Base-by-base conservation (phyloP, 345 rosid species). In the Mallotus nudiflorus region DNA sequence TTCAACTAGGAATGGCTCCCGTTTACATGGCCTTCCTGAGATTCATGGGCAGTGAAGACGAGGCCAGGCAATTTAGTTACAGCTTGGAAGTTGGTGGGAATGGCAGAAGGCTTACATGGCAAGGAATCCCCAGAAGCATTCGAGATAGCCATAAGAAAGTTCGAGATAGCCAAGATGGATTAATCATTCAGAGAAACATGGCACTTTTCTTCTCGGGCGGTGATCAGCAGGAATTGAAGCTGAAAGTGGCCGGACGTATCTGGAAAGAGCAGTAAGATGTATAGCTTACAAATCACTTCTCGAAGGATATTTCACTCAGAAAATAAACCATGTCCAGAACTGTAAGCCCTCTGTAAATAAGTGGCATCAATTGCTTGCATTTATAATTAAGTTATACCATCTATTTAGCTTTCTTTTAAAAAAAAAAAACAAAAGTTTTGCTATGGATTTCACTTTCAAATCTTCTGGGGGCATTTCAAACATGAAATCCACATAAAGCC, bases 1-100 rank as follows among this genome's bases (percentile, higher is more conserved):
- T 82, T 71, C 84, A 69, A n/a, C 76, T 85, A 0, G 89, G 85
- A 16, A 73, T n/a, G 55, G 84, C 86, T 15, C 87, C 89, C 1
- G 84, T 83, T 56, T 85, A 83, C 85, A 85, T 86, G 85, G 87
- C 87, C 25, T 83, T 83, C 72, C 75, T 86, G 49, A 83, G 85
- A 35, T 86, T 86, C 81, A 86, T 86, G 89, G 89, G 89, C 7
- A 75, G 66, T 4, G 87, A 83, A 27, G 83, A 82, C 0, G 87
- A 83, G 52, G 84, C 87, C 16, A 69, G 75, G 73, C 78, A 82
- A 39, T 86, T 80, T 46, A 78, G 87, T 68, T 86, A 86, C 84
- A 83, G 83, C 59, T 67, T 86, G 5, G 89, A 86, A 70, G 89
- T 86, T 0, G 87, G 89, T 2, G 86, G 85, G 28, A 80, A 74